A percentile compares a stretch with the other conserved stretches of the same genome.
These are phyloP conservation scores for Agaricus subrufescens DNA, from an alignment of 768 basidiomycete genomes.

Conservation along the genomic window DNA sequence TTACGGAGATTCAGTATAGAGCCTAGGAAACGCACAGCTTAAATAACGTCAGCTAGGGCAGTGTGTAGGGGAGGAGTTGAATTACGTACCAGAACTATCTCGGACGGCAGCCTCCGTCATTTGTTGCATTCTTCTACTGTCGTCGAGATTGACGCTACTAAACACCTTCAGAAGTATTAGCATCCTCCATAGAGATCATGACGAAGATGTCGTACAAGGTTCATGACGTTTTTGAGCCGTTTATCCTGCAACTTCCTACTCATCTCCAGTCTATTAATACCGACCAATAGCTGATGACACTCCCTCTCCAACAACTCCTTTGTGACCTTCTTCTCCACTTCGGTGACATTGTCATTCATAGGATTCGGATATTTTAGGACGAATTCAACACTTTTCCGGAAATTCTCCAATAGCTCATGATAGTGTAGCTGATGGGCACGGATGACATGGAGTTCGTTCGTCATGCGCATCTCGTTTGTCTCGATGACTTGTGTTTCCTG, in stretches of 20 bases:
- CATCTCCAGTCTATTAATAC: constrained; percentile 39
- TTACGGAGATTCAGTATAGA: neutral
- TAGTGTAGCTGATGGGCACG: constrained; percentile 52
- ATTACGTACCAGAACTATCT: constrained; percentile 25
- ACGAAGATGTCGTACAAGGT: constrained; percentile 24
- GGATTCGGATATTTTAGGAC: constrained; percentile 37
- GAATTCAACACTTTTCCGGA: constrained; percentile 41
- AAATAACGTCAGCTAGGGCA: neutral
- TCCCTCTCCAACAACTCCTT: constrained; percentile 29
- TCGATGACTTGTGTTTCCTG: constrained; percentile 43
- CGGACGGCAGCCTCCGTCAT: constrained; percentile 40
- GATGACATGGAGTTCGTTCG: constrained; percentile 46
- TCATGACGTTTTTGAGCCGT: constrained; percentile 38
- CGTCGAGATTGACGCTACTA: constrained; percentile 44
- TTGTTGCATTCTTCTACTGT: constrained; percentile 39
- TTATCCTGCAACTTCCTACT: constrained; percentile 28
- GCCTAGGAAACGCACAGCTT: neutral
- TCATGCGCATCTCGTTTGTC: constrained; percentile 37
- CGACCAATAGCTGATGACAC: constrained; percentile 32
- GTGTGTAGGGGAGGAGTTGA: neutral
- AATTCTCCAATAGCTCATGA: constrained; percentile 41
- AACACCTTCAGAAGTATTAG: constrained; percentile 33
- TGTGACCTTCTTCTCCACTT: constrained; percentile 1
- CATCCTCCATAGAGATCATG: neutral
- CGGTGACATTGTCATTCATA: constrained; percentile 13